Evolutionary conservation across 2,329 filamentous ascomycete genomes (phyloP).

Genomic region (Ophiobolus disseminans): DNA sequence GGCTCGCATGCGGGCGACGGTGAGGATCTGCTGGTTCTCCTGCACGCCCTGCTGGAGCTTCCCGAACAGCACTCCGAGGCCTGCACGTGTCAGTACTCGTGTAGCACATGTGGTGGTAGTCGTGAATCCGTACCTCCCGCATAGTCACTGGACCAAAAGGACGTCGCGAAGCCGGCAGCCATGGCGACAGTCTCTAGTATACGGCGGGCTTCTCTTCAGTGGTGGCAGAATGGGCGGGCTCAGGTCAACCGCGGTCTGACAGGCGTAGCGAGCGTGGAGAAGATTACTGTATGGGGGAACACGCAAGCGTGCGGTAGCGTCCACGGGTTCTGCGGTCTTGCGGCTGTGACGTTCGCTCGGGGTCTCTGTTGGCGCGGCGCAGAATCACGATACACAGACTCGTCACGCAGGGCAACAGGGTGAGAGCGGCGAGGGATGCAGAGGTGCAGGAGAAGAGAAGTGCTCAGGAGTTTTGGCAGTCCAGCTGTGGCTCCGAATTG

Average conservation of each 20-base stretch:
- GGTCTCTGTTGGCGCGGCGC: slow-evolving; percentile 13
- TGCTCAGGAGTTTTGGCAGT: slow-evolving; percentile 24
- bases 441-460: neutral
- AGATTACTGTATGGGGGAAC: slow-evolving; percentile 31
- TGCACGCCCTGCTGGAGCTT: slow-evolving; percentile 96
- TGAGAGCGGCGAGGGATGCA: neutral
- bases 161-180: slow-evolving; percentile 77
- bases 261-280: slow-evolving; percentile 37
- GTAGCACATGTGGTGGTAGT: slow-evolving; percentile 8
- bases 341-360: neutral
- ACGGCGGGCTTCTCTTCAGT: neutral
- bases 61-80: slow-evolving; percentile 90
- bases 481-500: slow-evolving; percentile 10
- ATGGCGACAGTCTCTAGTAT: slow-evolving; percentile 27
- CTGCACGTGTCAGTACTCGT: slow-evolving; percentile 46
- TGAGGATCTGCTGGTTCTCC: slow-evolving; percentile 93
- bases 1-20: slow-evolving; percentile 89
- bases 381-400: slow-evolving; percentile 9
- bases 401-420: neutral
- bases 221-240: neutral
- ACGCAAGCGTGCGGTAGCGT: slow-evolving; percentile 25
- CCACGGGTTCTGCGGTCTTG: neutral
- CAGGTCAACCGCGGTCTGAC: slow-evolving; percentile 7
- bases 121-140: slow-evolving; percentile 77
- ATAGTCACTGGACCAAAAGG: slow-evolving; percentile 98